Base-by-base conservation (phyloP, 306 rosid species). In the Castanospermum australe region DNA sequence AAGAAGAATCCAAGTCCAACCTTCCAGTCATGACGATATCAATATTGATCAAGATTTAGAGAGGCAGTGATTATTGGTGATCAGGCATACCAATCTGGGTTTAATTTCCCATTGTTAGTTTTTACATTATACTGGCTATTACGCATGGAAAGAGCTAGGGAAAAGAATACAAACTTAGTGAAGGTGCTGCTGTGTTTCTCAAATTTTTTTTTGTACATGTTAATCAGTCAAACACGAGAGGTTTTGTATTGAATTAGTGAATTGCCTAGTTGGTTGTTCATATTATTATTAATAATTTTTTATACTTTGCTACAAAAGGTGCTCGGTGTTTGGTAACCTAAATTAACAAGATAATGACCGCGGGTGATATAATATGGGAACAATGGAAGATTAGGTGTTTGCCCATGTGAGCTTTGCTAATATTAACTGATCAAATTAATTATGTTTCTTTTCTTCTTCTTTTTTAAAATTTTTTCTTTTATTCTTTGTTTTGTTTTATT, bases 21-120 rank as follows among this genome's bases (percentile, higher is more conserved):
- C 88, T 69, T 62, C 75, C 22, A 71, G 8, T 5, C 65, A 21
- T 54, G 62, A 51, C 48, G 82, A 63, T 22, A n/a, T n/a, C n/a
- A 71, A 54, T 67, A 60, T 39, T 51, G 57, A 75, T 9, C 85
- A 78, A 8, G 96, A 91, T 62, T 78, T 89, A 65, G 96, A 91
- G 85, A 87, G 89, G 6, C 91, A 86, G 62, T 87, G 71, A 75
- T 68, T 7, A 30, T 25, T 33, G n/a, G 63, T 56, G 47, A n/a
- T n/a, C n/a, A 71, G 56, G 48, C n/a, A n/a, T 56, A 56, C 38
- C 4, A 14, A 13, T 81, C 1, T 75, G 6, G 9, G 56, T 60
- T 15, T 30, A 0, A n/a, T n/a, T 60, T 47, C 8, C 59, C 39
- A 32, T 55, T 9, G 44, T 42, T 48, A 1, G 22, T 50, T 79